phyloP scores from a whole-genome alignment of 2,329 filamentous ascomycete species.

The Fusarium succisae region DNA sequence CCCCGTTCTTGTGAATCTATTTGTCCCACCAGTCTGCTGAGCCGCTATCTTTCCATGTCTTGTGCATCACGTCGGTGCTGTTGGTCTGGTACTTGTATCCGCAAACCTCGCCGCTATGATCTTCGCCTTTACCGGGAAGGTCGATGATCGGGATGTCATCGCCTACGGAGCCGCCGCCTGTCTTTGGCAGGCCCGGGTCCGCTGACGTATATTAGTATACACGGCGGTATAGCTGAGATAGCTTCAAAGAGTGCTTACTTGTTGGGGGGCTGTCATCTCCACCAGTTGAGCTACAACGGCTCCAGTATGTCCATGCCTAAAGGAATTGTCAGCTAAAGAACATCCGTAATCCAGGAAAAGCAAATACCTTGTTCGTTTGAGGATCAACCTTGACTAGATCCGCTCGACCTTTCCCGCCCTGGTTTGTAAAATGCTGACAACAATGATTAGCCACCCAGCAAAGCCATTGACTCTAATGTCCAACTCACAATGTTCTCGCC shows the following conservation, averaged over 20 bases:
- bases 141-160: background rate
- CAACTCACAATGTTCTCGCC: background rate
- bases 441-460: background rate
- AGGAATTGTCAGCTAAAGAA: background rate
- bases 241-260: background rate
- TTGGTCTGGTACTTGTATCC: background rate
- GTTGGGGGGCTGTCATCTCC: background rate
- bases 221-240: fast-evolving
- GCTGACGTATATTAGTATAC: background rate
- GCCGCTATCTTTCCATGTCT: background rate
- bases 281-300: background rate
- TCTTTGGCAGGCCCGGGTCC: background rate
- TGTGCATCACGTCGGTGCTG: background rate
- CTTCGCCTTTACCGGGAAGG: background rate
- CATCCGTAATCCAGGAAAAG: fast-evolving
- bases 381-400: background rate
- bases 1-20: background rate
- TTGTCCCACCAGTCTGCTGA: background rate
- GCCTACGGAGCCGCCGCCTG: background rate
- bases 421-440: background rate
- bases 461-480: fast-evolving
- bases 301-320: background rate
- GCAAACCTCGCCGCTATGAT: background rate
- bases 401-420: background rate
- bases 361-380: background rate